These are phyloP conservation scores for Colletotrichum lentis DNA, from an alignment of 2,329 filamentous ascomycete species.

Conservation along the genomic window DNA sequence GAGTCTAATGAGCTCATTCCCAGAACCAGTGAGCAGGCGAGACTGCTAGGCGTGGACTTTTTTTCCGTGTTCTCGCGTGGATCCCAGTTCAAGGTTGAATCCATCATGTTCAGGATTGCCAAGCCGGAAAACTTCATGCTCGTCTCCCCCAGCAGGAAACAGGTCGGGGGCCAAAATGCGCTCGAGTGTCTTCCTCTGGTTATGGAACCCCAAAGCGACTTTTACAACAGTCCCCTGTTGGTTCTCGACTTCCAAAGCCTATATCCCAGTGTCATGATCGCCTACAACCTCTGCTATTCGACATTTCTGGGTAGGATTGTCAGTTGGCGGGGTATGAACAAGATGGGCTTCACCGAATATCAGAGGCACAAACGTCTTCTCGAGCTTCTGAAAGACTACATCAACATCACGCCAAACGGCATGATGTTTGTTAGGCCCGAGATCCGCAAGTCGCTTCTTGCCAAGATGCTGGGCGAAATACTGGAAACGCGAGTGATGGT, in stretches of 20 bases:
- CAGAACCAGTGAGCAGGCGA: constrained; percentile 91
- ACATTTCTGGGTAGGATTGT: constrained; percentile 89
- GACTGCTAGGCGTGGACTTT: constrained; percentile 93
- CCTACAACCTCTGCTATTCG: constrained; percentile 98
- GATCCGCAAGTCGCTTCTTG: constrained; percentile 87
- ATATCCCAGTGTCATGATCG: constrained; percentile 98
- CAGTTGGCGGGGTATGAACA: constrained; percentile 88
- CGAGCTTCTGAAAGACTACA: constrained; percentile 79
- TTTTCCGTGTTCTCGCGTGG: constrained; percentile 94
- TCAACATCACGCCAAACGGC: constrained; percentile 94
- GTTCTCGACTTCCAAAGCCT: constrained; percentile 96
- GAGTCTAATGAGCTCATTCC: constrained; percentile 89
- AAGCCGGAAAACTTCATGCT: constrained; percentile 96
- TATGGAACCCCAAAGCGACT: constrained; percentile 95
- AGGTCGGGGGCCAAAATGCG: constrained; percentile 93
- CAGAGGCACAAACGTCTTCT: constrained; percentile 78
- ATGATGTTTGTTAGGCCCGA: constrained; percentile 92
- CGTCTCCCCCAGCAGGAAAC: constrained; percentile 87
- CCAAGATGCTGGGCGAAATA: constrained; percentile 96
- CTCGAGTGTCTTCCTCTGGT: constrained; percentile 93
- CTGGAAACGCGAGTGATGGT: constrained; percentile 97
- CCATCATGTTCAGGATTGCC: constrained; percentile 97
- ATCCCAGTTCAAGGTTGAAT: constrained; percentile 98
- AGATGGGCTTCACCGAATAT: constrained; percentile 94
- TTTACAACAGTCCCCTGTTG: constrained; percentile 88